Percentiles rank a stretch among this genome's conserved stretches.
Conservation (phyloP, 169 alveolate genomes). For the Amoebophrya sp. region DNA sequence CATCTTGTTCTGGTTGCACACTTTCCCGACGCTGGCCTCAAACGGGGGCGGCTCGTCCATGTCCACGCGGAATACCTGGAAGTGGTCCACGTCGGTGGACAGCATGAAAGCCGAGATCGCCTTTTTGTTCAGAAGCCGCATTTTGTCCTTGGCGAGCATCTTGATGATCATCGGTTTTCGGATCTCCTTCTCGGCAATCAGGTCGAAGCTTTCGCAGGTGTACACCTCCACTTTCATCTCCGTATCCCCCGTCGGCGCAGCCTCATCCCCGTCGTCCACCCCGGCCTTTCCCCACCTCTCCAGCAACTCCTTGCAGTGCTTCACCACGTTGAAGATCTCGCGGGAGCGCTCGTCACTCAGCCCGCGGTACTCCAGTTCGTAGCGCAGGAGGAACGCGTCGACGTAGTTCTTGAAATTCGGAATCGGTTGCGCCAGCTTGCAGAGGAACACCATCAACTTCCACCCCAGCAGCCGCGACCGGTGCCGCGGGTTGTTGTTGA, state of each 20-base stretch:
- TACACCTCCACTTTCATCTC: constrained; percentile 1
- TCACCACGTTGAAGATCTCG: background rate
- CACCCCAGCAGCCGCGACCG: background rate
- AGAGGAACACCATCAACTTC: background rate
- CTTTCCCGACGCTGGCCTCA: background rate
- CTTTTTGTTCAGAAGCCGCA: background rate
- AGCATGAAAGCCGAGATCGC: background rate
- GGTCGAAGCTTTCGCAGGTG: background rate
- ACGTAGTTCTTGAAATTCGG: background rate
- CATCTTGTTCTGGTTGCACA: background rate
- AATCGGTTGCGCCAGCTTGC: background rate
- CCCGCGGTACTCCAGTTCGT: background rate
- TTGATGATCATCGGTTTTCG: background rate
- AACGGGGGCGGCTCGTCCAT: background rate
- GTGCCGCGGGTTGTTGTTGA: background rate
- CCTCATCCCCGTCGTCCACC: background rate
- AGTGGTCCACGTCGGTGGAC: background rate
- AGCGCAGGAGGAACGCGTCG: background rate
- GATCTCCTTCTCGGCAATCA: background rate
- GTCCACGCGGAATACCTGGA: background rate
- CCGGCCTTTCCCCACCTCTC: background rate
- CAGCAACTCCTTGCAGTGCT: background rate
- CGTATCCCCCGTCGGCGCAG: background rate
- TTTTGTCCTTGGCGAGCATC: background rate
- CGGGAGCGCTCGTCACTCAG: background rate